Percentiles rank a stretch among this genome's conserved stretches.
phyloP scores from a whole-genome alignment of 1,284 basidiomycete genomes.

The Microbotryomycetes sp. region DNA sequence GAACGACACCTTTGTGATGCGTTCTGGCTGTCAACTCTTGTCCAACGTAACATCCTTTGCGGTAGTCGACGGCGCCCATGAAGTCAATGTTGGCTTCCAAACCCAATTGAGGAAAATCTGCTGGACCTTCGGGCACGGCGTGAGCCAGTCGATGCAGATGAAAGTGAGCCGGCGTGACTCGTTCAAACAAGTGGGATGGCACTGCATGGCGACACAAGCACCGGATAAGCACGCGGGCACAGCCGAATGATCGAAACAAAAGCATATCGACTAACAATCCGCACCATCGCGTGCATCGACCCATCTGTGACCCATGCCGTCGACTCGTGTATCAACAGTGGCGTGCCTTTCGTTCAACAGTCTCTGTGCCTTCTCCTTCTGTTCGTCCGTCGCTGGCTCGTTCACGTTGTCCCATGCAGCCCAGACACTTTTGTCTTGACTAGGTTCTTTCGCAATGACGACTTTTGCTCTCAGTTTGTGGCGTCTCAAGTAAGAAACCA shows the following conservation, averaged over 20 bases:
- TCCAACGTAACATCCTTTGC: constrained; percentile 96
- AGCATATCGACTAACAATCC: neutral
- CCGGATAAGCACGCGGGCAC: neutral
- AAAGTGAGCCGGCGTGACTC: constrained; percentile 48
- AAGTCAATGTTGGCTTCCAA: constrained; percentile 90
- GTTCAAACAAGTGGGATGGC: constrained; percentile 16
- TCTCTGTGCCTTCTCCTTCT: constrained; percentile 50
- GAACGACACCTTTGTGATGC: constrained; percentile 84
- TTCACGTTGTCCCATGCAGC: constrained; percentile 60
- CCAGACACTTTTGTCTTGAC: constrained; percentile 54
- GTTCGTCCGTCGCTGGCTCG: constrained; percentile 48
- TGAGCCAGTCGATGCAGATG: constrained; percentile 68
- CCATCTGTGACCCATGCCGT: constrained; percentile 67
- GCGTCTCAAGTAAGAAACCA: constrained; percentile 65
- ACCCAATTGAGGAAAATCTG: constrained; percentile 79
- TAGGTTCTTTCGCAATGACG: constrained; percentile 68
- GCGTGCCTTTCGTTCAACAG: constrained; percentile 40
- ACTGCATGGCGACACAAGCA: neutral
- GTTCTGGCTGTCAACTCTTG: constrained; percentile 96
- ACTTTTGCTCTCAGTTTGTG: constrained; percentile 88
- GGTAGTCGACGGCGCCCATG: constrained; percentile 93
- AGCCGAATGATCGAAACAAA: neutral
- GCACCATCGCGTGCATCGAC: neutral
- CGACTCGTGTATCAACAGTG: constrained; percentile 60
- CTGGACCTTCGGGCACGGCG: constrained; percentile 79